Percentiles rank a stretch among this genome's conserved stretches.
These are phyloP conservation scores for Phtheirospermum japonicum DNA, from an alignment of 257 asterid genomes.

Conservation along the genomic window DNA sequence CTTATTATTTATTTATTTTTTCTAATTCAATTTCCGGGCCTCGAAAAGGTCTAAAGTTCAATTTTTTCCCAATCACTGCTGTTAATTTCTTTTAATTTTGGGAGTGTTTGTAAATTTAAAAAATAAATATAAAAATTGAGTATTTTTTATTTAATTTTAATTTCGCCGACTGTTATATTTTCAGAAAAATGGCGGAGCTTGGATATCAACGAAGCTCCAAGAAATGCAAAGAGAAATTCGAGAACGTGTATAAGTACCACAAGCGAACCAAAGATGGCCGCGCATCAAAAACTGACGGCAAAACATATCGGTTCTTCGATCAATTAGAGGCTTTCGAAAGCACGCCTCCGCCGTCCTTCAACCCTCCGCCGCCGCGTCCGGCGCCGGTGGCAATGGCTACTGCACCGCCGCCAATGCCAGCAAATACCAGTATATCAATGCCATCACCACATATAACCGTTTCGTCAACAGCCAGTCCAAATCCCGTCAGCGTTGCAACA, in stretches of 20 bases:
- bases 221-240: slow-evolving; percentile 96
- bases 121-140: too few relatives aligned
- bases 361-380: slow-evolving; percentile 24
- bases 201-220: slow-evolving; percentile 77
- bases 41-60: too few relatives aligned
- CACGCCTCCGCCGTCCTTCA: slow-evolving; percentile 32
- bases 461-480: slow-evolving; percentile 54
- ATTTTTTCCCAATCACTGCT: neutral
- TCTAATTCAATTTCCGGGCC: neutral
- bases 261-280: slow-evolving; percentile 85
- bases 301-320: slow-evolving; percentile 71
- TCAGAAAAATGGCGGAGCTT: slow-evolving; percentile 84
- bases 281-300: slow-evolving; percentile 70
- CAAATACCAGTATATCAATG: neutral
- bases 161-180: neutral
- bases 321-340: slow-evolving; percentile 65
- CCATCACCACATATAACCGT: slow-evolving; percentile 40
- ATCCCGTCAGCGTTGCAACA: slow-evolving; percentile 29
- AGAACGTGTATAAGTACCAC: slow-evolving; percentile 88
- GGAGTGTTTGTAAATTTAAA: too few relatives aligned
- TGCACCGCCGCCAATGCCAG: slow-evolving; percentile 30
- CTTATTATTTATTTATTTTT: slow-evolving; percentile 1
- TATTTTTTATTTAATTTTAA: neutral
- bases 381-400: neutral
- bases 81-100: neutral